Percentiles rank a stretch among this genome's conserved stretches.
Evolutionary conservation across 495 filamentous ascomycete genomes (phyloP).

Genomic region (Penicillium ochrochloron): DNA sequence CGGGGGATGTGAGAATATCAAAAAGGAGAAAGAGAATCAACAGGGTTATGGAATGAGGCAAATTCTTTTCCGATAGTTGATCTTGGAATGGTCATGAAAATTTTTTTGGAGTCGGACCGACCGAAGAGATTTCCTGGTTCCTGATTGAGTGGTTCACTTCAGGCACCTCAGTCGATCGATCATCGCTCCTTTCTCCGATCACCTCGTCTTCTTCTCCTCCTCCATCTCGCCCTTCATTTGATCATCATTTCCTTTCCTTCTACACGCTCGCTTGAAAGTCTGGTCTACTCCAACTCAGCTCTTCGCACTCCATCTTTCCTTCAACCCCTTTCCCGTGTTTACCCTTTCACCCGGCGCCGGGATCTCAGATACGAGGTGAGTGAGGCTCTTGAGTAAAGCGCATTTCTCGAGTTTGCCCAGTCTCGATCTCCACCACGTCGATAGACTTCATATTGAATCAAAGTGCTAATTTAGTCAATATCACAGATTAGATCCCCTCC

Average conservation of each 20-base stretch:
- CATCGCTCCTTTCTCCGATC: not conserved
- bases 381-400: not conserved
- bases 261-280: not conserved
- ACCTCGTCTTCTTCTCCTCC: slow-evolving; percentile 11
- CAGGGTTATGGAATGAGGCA: slow-evolving; percentile 6
- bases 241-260: not conserved
- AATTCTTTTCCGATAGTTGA: slow-evolving; percentile 1
- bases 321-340: not conserved
- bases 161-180: slow-evolving; percentile 28
- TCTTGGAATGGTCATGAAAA: slow-evolving; percentile 18
- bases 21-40: not conserved
- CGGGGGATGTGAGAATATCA: not conserved
- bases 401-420: not conserved
- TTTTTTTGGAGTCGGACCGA: slow-evolving; percentile 10
- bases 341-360: not conserved
- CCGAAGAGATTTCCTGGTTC: slow-evolving; percentile 31
- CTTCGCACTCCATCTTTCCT: not conserved
- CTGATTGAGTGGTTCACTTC: slow-evolving; percentile 16
- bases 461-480: not conserved
- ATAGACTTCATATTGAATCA: not conserved
- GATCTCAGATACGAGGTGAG: not conserved
- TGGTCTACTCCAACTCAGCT: not conserved
- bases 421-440: not conserved
- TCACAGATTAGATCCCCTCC: not conserved
- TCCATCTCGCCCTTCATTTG: not conserved